A percentile compares a stretch with the other conserved stretches of the same genome.
These are phyloP conservation scores for Collybia mongolica DNA, from an alignment of 768 basidiomycete genomes.

Conservation along the genomic window DNA sequence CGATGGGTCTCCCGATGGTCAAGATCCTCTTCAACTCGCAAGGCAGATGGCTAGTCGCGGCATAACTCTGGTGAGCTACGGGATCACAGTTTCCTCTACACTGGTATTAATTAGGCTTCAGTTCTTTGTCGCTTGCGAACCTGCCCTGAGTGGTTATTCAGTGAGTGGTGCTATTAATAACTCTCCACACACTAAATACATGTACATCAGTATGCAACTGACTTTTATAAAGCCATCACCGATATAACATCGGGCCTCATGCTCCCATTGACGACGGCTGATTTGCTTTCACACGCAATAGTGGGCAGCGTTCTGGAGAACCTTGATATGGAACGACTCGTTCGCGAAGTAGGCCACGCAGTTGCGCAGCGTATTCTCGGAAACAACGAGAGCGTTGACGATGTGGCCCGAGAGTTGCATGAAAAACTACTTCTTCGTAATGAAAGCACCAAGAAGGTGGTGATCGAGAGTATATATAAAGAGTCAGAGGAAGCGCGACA, in stretches of 20 bases:
- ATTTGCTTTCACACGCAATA: conserved; percentile 92
- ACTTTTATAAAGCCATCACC: conserved; percentile 93
- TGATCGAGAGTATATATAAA: conserved; percentile 95
- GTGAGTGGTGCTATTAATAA: conserved; percentile 39
- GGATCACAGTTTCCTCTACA: conserved; percentile 1
- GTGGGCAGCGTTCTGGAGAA: conserved; percentile 97
- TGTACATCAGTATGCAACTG: conserved; percentile 71
- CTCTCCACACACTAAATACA: conserved; percentile 1
- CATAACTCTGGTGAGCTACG: conserved; percentile 75
- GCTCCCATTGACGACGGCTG: conserved; percentile 94
- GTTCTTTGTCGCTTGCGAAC: conserved; percentile 99
- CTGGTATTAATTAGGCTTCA: conserved; percentile 26
- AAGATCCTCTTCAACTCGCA: conserved; percentile 86
- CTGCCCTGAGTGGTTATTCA: conserved; percentile 89
- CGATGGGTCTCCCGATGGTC: conserved; percentile 90
- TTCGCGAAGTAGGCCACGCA: conserved; percentile 91
- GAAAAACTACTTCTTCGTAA: conserved; percentile 88
- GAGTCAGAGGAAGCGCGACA: conserved; percentile 86
- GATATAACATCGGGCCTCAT: conserved; percentile 93
- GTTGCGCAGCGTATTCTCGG: conserved; percentile 91
- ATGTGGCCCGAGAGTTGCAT: conserved; percentile 92
- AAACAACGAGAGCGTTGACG: conserved; percentile 94
- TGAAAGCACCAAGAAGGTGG: conserved; percentile 95
- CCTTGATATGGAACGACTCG: conserved; percentile 96
- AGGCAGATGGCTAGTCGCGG: conserved; percentile 89